Percentiles rank a stretch among this genome's conserved stretches.
Conservation (phyloP, 2,329 filamentous ascomycete species). For the Periconia sp. region DNA sequence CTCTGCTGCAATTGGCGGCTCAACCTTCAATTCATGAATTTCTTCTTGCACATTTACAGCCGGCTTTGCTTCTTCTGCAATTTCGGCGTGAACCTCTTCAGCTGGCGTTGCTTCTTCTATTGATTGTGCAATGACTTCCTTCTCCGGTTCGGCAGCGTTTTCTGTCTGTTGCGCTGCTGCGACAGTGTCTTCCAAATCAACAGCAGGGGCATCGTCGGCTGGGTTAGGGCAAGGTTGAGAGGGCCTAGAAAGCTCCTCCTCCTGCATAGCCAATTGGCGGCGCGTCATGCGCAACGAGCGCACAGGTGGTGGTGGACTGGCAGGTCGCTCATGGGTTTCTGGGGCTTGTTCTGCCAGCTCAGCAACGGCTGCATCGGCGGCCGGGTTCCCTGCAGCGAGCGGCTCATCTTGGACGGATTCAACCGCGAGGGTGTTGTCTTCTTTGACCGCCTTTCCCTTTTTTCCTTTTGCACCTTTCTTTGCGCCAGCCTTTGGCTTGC, state of each 20-base stretch:
- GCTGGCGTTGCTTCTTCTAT: not conserved
- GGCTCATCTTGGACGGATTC: slow-evolving; percentile 25
- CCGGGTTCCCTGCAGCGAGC: slow-evolving; percentile 13
- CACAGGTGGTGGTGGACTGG: slow-evolving; percentile 22
- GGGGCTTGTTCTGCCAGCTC: slow-evolving; percentile 14
- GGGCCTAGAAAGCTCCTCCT: slow-evolving; percentile 30
- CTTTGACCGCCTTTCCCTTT: slow-evolving; percentile 31
- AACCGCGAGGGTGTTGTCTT: slow-evolving; percentile 21
- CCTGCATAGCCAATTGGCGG: slow-evolving; percentile 37
- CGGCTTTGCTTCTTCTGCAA: slow-evolving; percentile 1
- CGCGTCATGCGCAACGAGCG: slow-evolving; percentile 36
- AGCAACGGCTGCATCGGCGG: slow-evolving; percentile 23
- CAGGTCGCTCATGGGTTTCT: slow-evolving; percentile 24
- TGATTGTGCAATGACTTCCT: slow-evolving; percentile 1
- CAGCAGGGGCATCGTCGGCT: slow-evolving; percentile 9
- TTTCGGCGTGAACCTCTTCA: not conserved
- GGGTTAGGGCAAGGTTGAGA: slow-evolving; percentile 16
- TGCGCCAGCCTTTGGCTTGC: slow-evolving; percentile 29
- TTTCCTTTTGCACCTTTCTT: slow-evolving; percentile 36
- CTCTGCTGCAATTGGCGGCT: not conserved
- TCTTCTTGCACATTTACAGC: slow-evolving; percentile 6
- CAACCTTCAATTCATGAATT: slow-evolving; percentile 2
- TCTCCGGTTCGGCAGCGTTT: not conserved
- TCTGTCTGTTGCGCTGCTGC: slow-evolving; percentile 8
- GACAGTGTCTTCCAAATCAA: slow-evolving; percentile 5